These are phyloP conservation scores for Saccharum spontaneum DNA, from an alignment of 176 grass and related monocot species.

Conservation along the genomic window DNA sequence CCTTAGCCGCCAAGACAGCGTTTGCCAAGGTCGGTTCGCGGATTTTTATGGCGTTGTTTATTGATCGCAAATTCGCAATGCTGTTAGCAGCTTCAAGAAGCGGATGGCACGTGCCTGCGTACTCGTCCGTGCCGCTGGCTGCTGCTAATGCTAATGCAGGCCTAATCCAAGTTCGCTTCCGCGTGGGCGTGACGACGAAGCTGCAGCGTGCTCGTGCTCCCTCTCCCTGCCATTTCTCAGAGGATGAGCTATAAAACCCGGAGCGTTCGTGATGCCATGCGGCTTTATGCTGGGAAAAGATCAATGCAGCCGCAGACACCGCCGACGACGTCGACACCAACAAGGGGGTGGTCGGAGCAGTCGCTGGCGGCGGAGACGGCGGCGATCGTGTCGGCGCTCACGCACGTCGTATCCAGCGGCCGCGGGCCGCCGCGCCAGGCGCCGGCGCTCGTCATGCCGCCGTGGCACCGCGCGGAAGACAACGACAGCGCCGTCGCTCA, in stretches of 20 bases:
- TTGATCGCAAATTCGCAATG: not conserved
- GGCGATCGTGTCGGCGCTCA: slow-evolving; percentile 58
- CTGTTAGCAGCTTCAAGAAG: not conserved
- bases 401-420: slow-evolving; percentile 42
- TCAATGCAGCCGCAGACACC: not conserved
- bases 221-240: not conserved
- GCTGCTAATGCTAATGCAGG: not conserved
- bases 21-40: not conserved
- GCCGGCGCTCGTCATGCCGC: slow-evolving; percentile 16
- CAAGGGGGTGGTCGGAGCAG: slow-evolving; percentile 15
- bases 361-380: slow-evolving; percentile 44
- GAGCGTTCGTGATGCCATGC: not conserved
- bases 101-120: not conserved
- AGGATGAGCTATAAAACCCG: not conserved
- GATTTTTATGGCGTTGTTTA: too few species aligned
- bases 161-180: slow-evolving; percentile 44
- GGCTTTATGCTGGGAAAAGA: not conserved
- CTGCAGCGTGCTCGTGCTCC: not conserved
- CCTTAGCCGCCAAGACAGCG: slow-evolving; percentile 29
- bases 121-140: not conserved
- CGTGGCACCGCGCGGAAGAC: not conserved
- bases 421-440: not conserved
- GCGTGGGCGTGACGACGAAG: not conserved
- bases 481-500: not conserved
- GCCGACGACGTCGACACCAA: not conserved